Base-by-base conservation (phyloP, 2,329 filamentous ascomycete genomes). In the Colletotrichum tropicicola region DNA sequence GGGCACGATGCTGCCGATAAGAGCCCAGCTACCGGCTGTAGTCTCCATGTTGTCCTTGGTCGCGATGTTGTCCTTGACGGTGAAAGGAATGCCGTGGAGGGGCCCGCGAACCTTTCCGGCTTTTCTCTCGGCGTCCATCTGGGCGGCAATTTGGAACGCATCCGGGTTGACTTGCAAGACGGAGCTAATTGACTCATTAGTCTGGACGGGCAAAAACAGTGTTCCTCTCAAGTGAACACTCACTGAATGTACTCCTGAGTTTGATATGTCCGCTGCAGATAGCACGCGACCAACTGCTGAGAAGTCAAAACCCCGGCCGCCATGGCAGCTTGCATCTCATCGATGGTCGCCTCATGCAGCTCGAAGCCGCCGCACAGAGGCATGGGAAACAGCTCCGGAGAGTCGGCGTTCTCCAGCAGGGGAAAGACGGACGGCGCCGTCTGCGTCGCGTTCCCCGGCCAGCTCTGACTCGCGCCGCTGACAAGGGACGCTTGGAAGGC, bases 11-110 rank as follows among this genome's bases (percentile, higher is more conserved):
- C 83, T 88, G 1, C 91, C 91, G 1, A 91, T 74, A 0, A 94
- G 82, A 17, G 88, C 88, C 84, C 82, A 89, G 70, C 84, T 88
- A 1, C 92, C 92, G 1, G 91, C 91, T 0, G 91, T 93, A 0
- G 91, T 94, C 72, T 93, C 85, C 84, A 94, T 86, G 54, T 84
- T 84, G 73, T 93, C 91, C 68, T 87, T 88, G 8, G 85, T 88
- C 23, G 83, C 89, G 58, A 92, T 90, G 72, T 90, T 91, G 73
- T 94, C 91, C 76, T 94, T 94, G 68, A 93, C 86, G 3, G 91
- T 80, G 73, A 92, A 92, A 0, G 92, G 91, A 44, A 94, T 92
- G 3, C 91, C 91, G 73, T 94, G 91, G 1, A 94, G 81, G 1
- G 87, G 87, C 1, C 90, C 85, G n/a, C 89, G 84, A 9, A 89